These are phyloP conservation scores for Leptographium wingfieldii DNA, from an alignment of 2,329 filamentous ascomycete genomes.

Conservation along the genomic window DNA sequence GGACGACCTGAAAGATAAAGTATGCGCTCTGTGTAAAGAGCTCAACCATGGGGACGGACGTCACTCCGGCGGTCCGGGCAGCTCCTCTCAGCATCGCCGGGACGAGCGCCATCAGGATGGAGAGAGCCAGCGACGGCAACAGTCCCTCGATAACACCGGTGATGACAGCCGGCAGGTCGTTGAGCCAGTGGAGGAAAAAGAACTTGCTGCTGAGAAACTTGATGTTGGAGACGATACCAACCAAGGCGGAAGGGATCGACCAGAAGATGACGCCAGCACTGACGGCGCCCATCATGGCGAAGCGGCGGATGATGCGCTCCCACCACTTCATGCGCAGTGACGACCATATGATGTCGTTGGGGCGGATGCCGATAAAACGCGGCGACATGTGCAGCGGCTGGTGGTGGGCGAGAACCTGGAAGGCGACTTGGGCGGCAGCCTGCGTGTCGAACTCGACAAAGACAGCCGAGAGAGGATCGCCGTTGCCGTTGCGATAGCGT, in stretches of 20 bases:
- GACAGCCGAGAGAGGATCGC: slow-evolving; percentile 55
- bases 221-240: slow-evolving; percentile 79
- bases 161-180: slow-evolving; percentile 52
- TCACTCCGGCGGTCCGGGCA: slow-evolving; percentile 57
- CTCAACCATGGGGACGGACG: slow-evolving; percentile 60
- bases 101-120: slow-evolving; percentile 71
- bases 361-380: slow-evolving; percentile 69
- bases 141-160: slow-evolving; percentile 74
- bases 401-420: slow-evolving; percentile 70
- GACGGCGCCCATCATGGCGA: slow-evolving; percentile 53
- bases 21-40: slow-evolving; percentile 68
- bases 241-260: slow-evolving; percentile 60
- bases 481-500: slow-evolving; percentile 51
- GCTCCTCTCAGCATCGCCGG: slow-evolving; percentile 63
- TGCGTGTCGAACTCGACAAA: slow-evolving; percentile 86
- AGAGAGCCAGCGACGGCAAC: slow-evolving; percentile 65
- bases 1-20: slow-evolving; percentile 68
- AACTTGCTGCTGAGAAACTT: slow-evolving; percentile 51
- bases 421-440: slow-evolving; percentile 73
- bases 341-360: slow-evolving; percentile 74
- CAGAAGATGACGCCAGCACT: slow-evolving; percentile 74
- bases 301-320: slow-evolving; percentile 59
- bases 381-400: slow-evolving; percentile 74
- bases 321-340: slow-evolving; percentile 61
- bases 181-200: slow-evolving; percentile 62